These are phyloP conservation scores for Bifiguratus adelaidae DNA, from an alignment of 192 early-diverging fungal genomes.

Conservation along the genomic window DNA sequence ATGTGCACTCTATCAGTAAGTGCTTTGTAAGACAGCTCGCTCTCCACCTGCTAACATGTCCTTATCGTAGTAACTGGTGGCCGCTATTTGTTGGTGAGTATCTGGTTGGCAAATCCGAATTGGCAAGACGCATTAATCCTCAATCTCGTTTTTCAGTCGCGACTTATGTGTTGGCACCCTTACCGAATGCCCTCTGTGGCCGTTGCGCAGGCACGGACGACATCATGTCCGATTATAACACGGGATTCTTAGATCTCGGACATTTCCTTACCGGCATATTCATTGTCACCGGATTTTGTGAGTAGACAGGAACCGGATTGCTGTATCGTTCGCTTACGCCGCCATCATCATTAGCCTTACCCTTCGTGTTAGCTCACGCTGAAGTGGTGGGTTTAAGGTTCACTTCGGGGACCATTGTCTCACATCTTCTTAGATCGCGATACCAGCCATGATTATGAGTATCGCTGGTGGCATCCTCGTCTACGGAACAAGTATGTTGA, in stretches of 20 bases:
- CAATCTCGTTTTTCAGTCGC: constrained; percentile 40
- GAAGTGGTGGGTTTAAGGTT: constrained; percentile 40
- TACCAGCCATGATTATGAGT: constrained; percentile 84
- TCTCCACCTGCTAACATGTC: constrained; percentile 4
- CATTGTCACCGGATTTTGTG: constrained; percentile 85
- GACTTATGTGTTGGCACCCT: constrained; percentile 82
- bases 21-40: neutral
- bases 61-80: constrained; percentile 82
- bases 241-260: constrained; percentile 27
- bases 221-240: constrained; percentile 53
- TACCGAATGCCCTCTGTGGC: constrained; percentile 83
- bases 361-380: constrained; percentile 74
- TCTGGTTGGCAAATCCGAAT: neutral
- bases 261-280: constrained; percentile 87
- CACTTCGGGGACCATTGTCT: neutral
- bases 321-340: neutral
- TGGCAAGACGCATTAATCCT: neutral
- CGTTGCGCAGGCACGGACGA: constrained; percentile 58
- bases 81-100: constrained; percentile 71
- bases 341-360: constrained; percentile 40
- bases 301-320: constrained; percentile 1
- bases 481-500: constrained; percentile 73
- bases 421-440: constrained; percentile 46
- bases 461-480: constrained; percentile 84
- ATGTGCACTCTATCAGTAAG: constrained; percentile 82